Evolutionary conservation across 129 eudicot species (phyloP).

Genomic region (Centrapalus pauciflorus): DNA sequence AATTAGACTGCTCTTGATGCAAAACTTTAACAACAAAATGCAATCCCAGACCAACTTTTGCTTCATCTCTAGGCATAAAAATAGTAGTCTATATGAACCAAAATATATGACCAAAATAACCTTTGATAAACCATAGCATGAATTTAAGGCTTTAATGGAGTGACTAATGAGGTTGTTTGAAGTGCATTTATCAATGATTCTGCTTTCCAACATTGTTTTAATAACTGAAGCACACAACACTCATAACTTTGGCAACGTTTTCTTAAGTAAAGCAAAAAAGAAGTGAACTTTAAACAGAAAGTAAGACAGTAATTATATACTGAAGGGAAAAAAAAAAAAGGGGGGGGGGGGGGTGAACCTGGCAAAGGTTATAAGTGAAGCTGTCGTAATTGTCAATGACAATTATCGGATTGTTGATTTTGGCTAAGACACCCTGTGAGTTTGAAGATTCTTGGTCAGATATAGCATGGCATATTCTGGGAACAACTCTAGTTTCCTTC

Average conservation of each 20-base stretch:
- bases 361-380: slow-evolving; percentile 98
- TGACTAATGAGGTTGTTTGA: background rate
- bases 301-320: background rate
- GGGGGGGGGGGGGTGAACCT: slow-evolving; percentile 55
- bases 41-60: background rate
- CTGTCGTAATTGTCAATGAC: slow-evolving; percentile 98
- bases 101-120: background rate
- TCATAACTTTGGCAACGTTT: background rate
- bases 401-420: slow-evolving; percentile 42
- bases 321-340: background rate
- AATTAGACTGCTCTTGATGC: background rate
- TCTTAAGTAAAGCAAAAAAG: background rate
- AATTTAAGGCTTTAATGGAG: background rate
- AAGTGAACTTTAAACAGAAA: background rate
- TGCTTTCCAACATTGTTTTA: background rate
- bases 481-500: slow-evolving; percentile 16
- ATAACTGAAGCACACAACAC: background rate
- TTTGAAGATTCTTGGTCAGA: slow-evolving; percentile 13
- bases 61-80: background rate
- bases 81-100: background rate
- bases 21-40: background rate
- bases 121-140: background rate
- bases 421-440: background rate
- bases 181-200: background rate
- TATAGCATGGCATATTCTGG: slow-evolving; percentile 20